A percentile compares a stretch with the other conserved stretches of the same genome.
These are phyloP conservation scores for Purpureocillium lavendulum DNA, from an alignment of 2,329 filamentous ascomycete species.

Conservation along the genomic window DNA sequence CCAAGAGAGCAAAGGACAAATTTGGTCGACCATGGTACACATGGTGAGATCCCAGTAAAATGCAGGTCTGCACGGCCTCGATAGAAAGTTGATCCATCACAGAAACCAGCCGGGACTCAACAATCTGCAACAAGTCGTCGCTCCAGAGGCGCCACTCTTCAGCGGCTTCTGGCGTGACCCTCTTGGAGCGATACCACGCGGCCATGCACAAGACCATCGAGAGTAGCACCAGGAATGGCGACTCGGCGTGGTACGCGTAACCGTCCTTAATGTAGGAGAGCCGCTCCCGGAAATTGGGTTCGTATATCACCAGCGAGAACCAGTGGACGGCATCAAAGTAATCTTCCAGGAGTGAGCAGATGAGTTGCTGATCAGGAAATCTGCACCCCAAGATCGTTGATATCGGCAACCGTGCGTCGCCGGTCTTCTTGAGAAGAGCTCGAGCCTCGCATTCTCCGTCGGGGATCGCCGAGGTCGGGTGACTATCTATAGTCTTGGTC, in stretches of 20 bases:
- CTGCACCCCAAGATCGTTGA: conserved; percentile 2
- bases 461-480: conserved; percentile 4
- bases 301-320: conserved; percentile 33
- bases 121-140: conserved; percentile 5
- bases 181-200: conserved; percentile 1
- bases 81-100: conserved; percentile 30
- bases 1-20: conserved; percentile 24
- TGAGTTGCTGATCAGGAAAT: conserved; percentile 3
- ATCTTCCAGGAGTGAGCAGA: conserved; percentile 21
- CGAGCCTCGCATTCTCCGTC: conserved; percentile 3
- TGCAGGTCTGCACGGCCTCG: conserved; percentile 26
- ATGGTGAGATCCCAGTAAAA: conserved; percentile 29
- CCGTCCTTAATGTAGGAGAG: conserved; percentile 23
- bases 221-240: conserved; percentile 26
- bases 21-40: conserved; percentile 33
- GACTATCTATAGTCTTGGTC: background rate
- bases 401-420: conserved; percentile 4
- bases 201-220: conserved; percentile 20
- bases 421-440: no score
- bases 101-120: conserved; percentile 25
- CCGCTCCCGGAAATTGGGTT: conserved; percentile 26
- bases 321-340: conserved; percentile 33
- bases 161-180: background rate
- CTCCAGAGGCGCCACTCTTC: conserved; percentile 2
- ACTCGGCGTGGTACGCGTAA: conserved; percentile 21